Conservation (phyloP, 352 stramenopile species). For the Globisporangium perplexum region DNA sequence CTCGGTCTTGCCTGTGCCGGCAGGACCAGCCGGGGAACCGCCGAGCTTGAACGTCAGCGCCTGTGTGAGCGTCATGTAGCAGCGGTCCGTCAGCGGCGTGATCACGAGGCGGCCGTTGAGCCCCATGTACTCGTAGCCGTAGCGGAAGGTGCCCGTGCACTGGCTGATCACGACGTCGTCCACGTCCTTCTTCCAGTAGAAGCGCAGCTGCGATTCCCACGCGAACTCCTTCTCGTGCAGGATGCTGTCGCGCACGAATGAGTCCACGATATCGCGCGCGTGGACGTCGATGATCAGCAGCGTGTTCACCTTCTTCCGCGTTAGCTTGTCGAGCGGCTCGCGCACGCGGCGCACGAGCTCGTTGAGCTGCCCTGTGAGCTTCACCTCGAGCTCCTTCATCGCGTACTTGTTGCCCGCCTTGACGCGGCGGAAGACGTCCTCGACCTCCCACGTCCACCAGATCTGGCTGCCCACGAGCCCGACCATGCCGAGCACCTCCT, state of each 20-base stretch:
- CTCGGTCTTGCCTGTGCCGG: conserved; percentile 91
- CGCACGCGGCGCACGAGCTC: conserved; percentile 89
- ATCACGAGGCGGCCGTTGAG: conserved; percentile 90
- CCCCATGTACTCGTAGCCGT: conserved; percentile 94
- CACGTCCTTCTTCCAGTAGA: conserved; percentile 90
- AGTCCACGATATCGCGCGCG: conserved; percentile 86
- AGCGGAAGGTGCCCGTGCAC: conserved; percentile 90
- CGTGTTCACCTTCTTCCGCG: conserved; percentile 92
- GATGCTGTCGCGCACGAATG: conserved; percentile 88
- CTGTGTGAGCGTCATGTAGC: conserved; percentile 93
- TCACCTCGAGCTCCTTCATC: conserved; percentile 90
- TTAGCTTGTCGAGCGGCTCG: conserved; percentile 78
- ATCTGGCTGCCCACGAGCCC: conserved; percentile 90
- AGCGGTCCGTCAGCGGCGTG: conserved; percentile 90
- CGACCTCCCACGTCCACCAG: conserved; percentile 94
- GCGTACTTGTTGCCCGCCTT: conserved; percentile 90
- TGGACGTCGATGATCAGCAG: conserved; percentile 90
- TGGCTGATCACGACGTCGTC: conserved; percentile 89
- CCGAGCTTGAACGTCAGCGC: conserved; percentile 91
- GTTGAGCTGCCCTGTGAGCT: conserved; percentile 88
- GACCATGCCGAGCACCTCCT: conserved; percentile 90
- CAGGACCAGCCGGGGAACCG: conserved; percentile 84
- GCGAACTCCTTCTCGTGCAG: conserved; percentile 89
- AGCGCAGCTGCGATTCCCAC: conserved; percentile 87
- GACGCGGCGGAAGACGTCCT: conserved; percentile 90